These are phyloP conservation scores for Paraurostyla sp. DNA, from an alignment of 73 alveolate genomes.

Conservation along the genomic window DNA sequence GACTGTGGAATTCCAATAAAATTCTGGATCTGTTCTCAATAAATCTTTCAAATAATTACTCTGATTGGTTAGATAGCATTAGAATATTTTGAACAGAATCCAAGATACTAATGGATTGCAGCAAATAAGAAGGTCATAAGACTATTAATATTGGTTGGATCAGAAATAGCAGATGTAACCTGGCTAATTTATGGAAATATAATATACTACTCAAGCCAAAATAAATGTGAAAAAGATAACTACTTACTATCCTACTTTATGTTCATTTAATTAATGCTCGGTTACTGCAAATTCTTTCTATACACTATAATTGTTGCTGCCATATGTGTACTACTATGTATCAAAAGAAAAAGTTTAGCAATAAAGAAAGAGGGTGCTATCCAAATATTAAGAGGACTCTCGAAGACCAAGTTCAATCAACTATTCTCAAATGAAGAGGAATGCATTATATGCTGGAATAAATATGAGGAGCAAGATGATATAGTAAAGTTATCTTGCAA, in stretches of 20 bases:
- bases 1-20: conserved; percentile 44
- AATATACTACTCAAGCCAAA: neutral
- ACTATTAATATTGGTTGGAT: no score
- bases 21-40: neutral
- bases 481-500: conserved; percentile 22
- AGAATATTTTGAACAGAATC: neutral
- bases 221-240: neutral
- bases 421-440: conserved; percentile 8
- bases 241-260: neutral
- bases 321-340: no score
- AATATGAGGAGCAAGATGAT: conserved; percentile 23
- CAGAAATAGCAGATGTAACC: neutral
- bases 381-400: neutral
- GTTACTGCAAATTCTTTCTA: neutral
- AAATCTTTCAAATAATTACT: neutral
- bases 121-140: no score
- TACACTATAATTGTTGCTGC: neutral
- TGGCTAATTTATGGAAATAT: neutral
- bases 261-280: neutral
- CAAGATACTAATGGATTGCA: neutral
- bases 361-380: neutral
- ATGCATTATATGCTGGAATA: conserved; percentile 45
- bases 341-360: neutral
- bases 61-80: neutral
- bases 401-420: conserved; percentile 1